Percentiles rank a stretch among this genome's conserved stretches.
phyloP scores from a whole-genome alignment of 192 early-diverging fungal species.

The Spinellus fusiger region DNA sequence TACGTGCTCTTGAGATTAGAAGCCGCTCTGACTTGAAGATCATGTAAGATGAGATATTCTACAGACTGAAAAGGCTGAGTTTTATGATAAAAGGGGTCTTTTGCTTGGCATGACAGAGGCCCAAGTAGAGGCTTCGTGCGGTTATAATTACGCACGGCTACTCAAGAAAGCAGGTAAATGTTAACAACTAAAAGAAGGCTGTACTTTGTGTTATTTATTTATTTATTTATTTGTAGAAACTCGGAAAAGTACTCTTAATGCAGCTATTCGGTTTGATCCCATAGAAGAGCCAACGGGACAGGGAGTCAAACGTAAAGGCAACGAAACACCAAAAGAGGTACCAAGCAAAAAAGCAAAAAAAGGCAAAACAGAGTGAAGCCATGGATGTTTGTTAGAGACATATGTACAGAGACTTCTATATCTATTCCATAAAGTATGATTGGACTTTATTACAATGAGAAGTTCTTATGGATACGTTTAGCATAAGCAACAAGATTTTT shows the following conservation, averaged over 20 bases:
- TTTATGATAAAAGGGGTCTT: slow-evolving; percentile 11
- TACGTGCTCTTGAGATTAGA: slow-evolving; percentile 62
- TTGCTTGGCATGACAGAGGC: slow-evolving; percentile 21
- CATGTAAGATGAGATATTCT: slow-evolving; percentile 50
- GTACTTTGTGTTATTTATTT: too few relatives aligned
- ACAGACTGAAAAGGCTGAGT: background rate
- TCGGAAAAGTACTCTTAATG: background rate
- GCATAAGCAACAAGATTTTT: slow-evolving; percentile 48
- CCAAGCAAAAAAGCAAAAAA: background rate
- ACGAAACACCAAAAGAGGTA: background rate
- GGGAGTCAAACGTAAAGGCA: background rate
- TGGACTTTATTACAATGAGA: slow-evolving; percentile 13
- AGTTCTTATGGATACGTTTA: slow-evolving; percentile 25
- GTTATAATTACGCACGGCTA: slow-evolving; percentile 18
- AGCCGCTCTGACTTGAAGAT: slow-evolving; percentile 77
- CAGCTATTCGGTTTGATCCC: background rate
- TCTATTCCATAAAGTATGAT: too few relatives aligned
- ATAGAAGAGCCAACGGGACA: background rate
- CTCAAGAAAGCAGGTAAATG: slow-evolving; percentile 31
- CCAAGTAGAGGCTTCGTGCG: slow-evolving; percentile 14
- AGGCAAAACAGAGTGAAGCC: background rate
- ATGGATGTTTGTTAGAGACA: too few relatives aligned
- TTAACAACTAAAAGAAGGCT: too few relatives aligned
- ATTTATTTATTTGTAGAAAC: background rate
- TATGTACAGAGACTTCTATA: too few relatives aligned